Evolutionary conservation across 108 stramenopile genomes (phyloP).

Genomic region (Cyclostephanos invisitatus): DNA sequence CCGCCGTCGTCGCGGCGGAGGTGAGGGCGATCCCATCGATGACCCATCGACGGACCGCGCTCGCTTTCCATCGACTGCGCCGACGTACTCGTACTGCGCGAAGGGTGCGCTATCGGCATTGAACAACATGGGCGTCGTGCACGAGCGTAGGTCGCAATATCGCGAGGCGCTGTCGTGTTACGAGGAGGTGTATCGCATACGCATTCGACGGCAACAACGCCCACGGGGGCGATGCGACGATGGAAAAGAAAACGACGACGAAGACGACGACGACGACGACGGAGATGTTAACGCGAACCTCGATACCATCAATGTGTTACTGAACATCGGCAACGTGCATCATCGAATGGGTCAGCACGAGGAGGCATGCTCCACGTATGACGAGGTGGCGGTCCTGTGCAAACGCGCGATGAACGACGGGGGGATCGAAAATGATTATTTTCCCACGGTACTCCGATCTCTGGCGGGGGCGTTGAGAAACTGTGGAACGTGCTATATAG

Average conservation of each 20-base stretch:
- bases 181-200: constrained; percentile 11
- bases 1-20: not conserved
- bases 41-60: no score
- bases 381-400: constrained; percentile 12
- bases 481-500: constrained; percentile 33
- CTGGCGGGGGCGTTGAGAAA: constrained; percentile 30
- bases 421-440: not conserved
- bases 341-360: constrained; percentile 24
- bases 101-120: constrained; percentile 26
- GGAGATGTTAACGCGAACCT: not conserved
- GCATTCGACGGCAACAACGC: not conserved
- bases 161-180: constrained; percentile 24
- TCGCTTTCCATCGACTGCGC: no score
- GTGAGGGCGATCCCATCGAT: no score
- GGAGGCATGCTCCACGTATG: constrained; percentile 11
- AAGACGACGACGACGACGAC: not conserved
- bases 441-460: constrained; percentile 9
- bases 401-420: not conserved
- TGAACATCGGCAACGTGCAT: constrained; percentile 31
- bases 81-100: not conserved
- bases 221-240: no score
- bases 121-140: constrained; percentile 34
- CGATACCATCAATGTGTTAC: constrained; percentile 18
- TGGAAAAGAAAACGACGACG: no score
- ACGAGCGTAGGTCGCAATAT: constrained; percentile 30